A percentile compares a stretch with the other conserved stretches of the same genome.
Evolutionary conservation across 139 green algal genomes (phyloP).

Genomic region (Astrephomene gubernaculifera): DNA sequence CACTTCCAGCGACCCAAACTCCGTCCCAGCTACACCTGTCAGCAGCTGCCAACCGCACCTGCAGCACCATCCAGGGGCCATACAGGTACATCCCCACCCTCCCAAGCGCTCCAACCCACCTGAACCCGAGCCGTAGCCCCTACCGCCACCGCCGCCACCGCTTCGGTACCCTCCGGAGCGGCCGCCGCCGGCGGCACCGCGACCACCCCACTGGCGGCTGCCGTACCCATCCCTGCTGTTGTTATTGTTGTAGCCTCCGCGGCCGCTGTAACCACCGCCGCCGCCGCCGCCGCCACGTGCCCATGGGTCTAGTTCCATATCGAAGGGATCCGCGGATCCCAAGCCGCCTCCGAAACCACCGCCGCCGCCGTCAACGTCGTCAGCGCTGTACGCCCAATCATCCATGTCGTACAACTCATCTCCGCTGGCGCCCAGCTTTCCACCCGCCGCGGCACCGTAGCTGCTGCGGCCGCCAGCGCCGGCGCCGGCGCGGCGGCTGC

Average conservation of each 20-base stretch:
- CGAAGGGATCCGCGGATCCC: neutral
- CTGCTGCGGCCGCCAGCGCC: neutral
- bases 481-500: neutral
- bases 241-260: neutral
- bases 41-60: too few species aligned
- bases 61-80: too few species aligned
- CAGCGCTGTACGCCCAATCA: neutral
- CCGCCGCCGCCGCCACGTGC: neutral
- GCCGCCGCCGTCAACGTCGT: neutral
- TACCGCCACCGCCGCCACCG: neutral
- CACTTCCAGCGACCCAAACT: too few species aligned
- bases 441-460: conserved; percentile 11
- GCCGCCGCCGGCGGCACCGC: neutral
- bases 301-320: conserved; percentile 4
- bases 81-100: too few species aligned
- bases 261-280: neutral
- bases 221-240: too few species aligned
- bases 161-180: neutral
- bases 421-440: neutral
- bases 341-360: neutral
- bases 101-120: neutral
- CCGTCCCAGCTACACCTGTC: too few species aligned
- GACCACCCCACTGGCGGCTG: too few species aligned
- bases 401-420: neutral
- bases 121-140: conserved; percentile 13